These are phyloP conservation scores for Neurospora discreta DNA, from an alignment of 495 filamentous ascomycete species.

Conservation along the genomic window DNA sequence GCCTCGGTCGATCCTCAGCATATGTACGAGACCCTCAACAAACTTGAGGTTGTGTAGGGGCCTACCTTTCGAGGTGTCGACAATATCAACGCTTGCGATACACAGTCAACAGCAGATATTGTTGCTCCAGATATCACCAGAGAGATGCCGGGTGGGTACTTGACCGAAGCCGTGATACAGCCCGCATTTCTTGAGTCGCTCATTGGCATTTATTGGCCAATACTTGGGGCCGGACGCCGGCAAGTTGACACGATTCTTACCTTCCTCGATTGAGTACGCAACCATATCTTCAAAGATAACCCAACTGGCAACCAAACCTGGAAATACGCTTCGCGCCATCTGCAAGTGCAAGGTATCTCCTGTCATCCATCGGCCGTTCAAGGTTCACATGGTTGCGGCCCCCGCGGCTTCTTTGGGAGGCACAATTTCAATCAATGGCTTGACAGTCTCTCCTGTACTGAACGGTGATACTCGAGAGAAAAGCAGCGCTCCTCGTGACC, in stretches of 20 bases:
- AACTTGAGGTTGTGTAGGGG: slow-evolving; percentile 32
- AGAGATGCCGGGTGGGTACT: slow-evolving; percentile 38
- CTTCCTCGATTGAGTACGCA: slow-evolving; percentile 28
- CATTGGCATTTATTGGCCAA: slow-evolving; percentile 36
- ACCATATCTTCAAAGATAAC: slow-evolving; percentile 23
- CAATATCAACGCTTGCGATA: slow-evolving; percentile 29
- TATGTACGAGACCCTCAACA: slow-evolving; percentile 28
- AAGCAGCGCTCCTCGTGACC: slow-evolving; percentile 20
- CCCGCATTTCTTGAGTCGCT: slow-evolving; percentile 43
- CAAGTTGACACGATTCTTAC: slow-evolving; percentile 26
- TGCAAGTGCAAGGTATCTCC: slow-evolving; percentile 22
- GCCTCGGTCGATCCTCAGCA: slow-evolving; percentile 14
- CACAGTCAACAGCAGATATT: slow-evolving; percentile 30
- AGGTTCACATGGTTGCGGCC: slow-evolving; percentile 25
- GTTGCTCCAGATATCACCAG: slow-evolving; percentile 38
- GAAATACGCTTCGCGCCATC: slow-evolving; percentile 21
- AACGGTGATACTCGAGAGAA: slow-evolving; percentile 22
- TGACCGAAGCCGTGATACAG: slow-evolving; percentile 37
- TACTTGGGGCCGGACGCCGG: slow-evolving; percentile 22
- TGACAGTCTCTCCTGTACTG: slow-evolving; percentile 30
- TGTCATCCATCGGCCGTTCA: slow-evolving; percentile 21
- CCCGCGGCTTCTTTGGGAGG: slow-evolving; percentile 19
- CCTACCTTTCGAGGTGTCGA: slow-evolving; percentile 34
- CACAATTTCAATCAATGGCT: slow-evolving; percentile 25
- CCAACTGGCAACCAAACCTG: slow-evolving; percentile 16